Evolutionary conservation across 225 moss, liverwort and hornwort genomes (phyloP), one percentile per base, ranked within the genome.

Genomic region (Anthoceros angustus): DNA sequence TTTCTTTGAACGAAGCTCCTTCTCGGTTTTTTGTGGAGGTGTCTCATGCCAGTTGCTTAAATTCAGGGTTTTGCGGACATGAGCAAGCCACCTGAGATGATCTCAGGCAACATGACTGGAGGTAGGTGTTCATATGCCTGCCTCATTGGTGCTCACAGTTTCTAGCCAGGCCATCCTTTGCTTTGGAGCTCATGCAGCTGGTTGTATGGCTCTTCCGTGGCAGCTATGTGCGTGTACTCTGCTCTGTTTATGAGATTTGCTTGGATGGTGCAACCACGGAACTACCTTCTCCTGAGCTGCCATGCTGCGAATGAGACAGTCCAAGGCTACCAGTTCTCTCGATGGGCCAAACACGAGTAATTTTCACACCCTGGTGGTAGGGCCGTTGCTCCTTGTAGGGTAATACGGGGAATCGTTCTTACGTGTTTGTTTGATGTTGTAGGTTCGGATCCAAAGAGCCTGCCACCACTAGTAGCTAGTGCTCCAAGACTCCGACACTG

Each of bases 81-180:
- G 70, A 84, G 83, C 73, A 98, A 98, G 73, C 84, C 98, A 50
- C 98, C 98, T 46, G 92, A 98, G 64, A 82, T 89, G 73, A 76
- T 98, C 70, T 98, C 98, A 42, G 92, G 87, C 26, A 98, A 98
- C 72, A 98, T 98, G 98, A 92, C 98, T 48, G 92, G 92, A 77
- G 79, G 84, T 78, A 74, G 61, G 11, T 70, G 45, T 38, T 61
- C 42, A 24, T 61, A 40, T 41, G 49, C 14, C 43, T 42, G 9
- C 8, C 32, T 32, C 32, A 1, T 4, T 32, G 4, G 32, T 32
- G 32, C 32, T 32, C 32, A 32, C 4, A 32, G 1, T 4, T 32
- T 32, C 4, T 32, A 4, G 32, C 32, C 32, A 32, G 32, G 32
- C 32, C 32, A 32, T 32, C 32, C 32, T 32, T 32, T 4, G 32